Percentiles rank a stretch among this genome's conserved stretches.
Conservation (phyloP, 208 protist species). For the Wallacemonas sp. region DNA sequence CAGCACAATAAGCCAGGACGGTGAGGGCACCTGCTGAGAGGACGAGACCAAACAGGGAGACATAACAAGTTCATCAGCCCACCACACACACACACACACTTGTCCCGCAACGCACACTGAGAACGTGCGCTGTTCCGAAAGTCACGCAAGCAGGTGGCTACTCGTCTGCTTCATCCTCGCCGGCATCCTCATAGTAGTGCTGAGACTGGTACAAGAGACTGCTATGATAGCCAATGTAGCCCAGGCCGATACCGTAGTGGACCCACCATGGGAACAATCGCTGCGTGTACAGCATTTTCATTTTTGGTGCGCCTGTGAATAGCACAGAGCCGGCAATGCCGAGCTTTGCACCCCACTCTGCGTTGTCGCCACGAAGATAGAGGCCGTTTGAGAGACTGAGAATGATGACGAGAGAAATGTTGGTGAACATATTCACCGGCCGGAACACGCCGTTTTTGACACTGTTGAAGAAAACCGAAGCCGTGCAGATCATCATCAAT, state of each 20-base stretch:
- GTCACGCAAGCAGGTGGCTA: too few species aligned
- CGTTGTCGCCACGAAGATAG: slow-evolving; percentile 32
- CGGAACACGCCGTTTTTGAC: slow-evolving; percentile 58
- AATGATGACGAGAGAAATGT: slow-evolving; percentile 41
- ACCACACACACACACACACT: too few species aligned
- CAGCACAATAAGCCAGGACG: too few species aligned
- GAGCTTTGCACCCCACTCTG: slow-evolving; percentile 52
- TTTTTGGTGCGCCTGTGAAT: slow-evolving; percentile 55
- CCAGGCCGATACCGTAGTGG: slow-evolving; percentile 61
- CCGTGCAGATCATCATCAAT: slow-evolving; percentile 48
- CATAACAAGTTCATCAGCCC: too few species aligned
- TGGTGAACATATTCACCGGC: slow-evolving; percentile 65
- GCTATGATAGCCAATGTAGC: slow-evolving; percentile 74
- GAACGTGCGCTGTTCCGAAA: too few species aligned
- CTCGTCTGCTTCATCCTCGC: slow-evolving; percentile 58
- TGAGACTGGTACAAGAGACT: slow-evolving; percentile 41
- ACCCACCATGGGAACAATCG: slow-evolving; percentile 61
- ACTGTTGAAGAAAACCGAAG: slow-evolving; percentile 74
- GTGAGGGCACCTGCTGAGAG: too few species aligned
- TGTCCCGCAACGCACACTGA: too few species aligned
- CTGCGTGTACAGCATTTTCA: slow-evolving; percentile 61
- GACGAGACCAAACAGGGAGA: too few species aligned
- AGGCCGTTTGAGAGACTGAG: slow-evolving; percentile 57
- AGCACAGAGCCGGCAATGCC: slow-evolving; percentile 42
- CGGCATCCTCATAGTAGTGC: slow-evolving; percentile 73